These are phyloP conservation scores for Clausena lansium DNA, from an alignment of 345 rosid genomes.

Conservation along the genomic window DNA sequence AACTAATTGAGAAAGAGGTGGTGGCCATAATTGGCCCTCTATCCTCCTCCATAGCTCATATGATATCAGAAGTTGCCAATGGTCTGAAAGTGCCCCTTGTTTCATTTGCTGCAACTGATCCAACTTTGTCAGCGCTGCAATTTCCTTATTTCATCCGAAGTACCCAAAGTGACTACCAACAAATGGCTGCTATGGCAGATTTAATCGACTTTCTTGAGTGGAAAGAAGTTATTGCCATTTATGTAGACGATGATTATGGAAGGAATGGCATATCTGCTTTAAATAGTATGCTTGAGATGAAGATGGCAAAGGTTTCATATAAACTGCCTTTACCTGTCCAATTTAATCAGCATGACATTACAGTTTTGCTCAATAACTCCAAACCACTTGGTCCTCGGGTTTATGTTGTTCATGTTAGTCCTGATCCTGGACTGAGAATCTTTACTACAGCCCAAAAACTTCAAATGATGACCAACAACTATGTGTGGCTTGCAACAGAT, in stretches of 20 bases:
- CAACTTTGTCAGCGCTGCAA: slow-evolving; percentile 79
- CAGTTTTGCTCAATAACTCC: slow-evolving; percentile 45
- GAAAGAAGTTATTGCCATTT: slow-evolving; percentile 72
- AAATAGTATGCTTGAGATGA: slow-evolving; percentile 50
- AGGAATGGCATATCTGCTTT: slow-evolving; percentile 71
- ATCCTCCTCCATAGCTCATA: slow-evolving; percentile 78
- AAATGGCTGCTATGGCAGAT: slow-evolving; percentile 80
- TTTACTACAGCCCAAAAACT: slow-evolving; percentile 55
- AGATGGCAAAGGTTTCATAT: slow-evolving; percentile 42
- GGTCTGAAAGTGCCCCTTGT: slow-evolving; percentile 73
- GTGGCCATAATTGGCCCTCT: slow-evolving; percentile 80
- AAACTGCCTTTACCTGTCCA: slow-evolving; percentile 53
- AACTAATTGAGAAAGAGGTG: slow-evolving; percentile 55
- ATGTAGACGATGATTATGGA: slow-evolving; percentile 75
- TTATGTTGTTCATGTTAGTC: slow-evolving; percentile 70
- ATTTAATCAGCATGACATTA: slow-evolving; percentile 35
- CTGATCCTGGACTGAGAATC: slow-evolving; percentile 62
- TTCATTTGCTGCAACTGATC: slow-evolving; percentile 90
- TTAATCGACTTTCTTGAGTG: slow-evolving; percentile 60
- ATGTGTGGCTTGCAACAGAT: slow-evolving; percentile 87
- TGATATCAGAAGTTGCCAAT: slow-evolving; percentile 53
- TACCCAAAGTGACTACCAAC: slow-evolving; percentile 65
- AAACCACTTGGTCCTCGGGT: slow-evolving; percentile 63
- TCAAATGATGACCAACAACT: slow-evolving; percentile 64
- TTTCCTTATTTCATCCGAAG: slow-evolving; percentile 76